Evolutionary conservation across 371 early-diverging fungal species (phyloP), one percentile per base, ranked within the genome.

Genomic region (Zancudomyces culisetae): DNA sequence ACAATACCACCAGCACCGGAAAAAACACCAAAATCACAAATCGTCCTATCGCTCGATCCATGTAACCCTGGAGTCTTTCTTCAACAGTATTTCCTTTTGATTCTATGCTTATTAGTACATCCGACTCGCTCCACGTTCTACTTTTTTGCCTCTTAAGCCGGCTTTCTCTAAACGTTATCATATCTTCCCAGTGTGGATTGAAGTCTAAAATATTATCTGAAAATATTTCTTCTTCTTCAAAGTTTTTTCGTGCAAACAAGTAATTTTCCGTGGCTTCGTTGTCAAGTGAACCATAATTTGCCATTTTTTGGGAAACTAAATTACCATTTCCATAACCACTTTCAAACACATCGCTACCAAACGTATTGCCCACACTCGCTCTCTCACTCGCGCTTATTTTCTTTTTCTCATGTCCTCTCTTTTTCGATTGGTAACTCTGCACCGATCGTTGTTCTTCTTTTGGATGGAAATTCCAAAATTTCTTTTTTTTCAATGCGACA

Each of bases 131-230:
- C 69, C 69, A 69, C 0, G 69, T 61, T 43, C 69, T 57, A 52
- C 54, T 64, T 41, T 60, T 53, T 19, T 61, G 63, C 13, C 61
- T 54, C 13, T 52, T 55, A 19, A 57, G 57, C 27, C 60, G 55
- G 15, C 64, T 47, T 51, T 69, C 64, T 22, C 69, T 58, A 47
- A 69, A 64, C n/a, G 64, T 69, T 1, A 69, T 51, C 69, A 69
- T 69, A 29, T 69, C 69, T 45, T 69, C 67, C 69, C 69, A 69
- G 57, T 69, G 66, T 40, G 69, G 68, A 53, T 68, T 59, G 43
- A 53, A 55, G n/a, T 58, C 47, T 51, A 48, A 42, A 2, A 62
- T 51, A 41, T 56, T 56, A n/a, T 55, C 67, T 42, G 57, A 54
- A 21, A 49, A 49, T 2, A 49, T 18, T 21, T 49, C 50, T 8